Base-by-base conservation (phyloP, 768 basidiomycete genomes). In the Pulveroboletus ravenelii region DNA sequence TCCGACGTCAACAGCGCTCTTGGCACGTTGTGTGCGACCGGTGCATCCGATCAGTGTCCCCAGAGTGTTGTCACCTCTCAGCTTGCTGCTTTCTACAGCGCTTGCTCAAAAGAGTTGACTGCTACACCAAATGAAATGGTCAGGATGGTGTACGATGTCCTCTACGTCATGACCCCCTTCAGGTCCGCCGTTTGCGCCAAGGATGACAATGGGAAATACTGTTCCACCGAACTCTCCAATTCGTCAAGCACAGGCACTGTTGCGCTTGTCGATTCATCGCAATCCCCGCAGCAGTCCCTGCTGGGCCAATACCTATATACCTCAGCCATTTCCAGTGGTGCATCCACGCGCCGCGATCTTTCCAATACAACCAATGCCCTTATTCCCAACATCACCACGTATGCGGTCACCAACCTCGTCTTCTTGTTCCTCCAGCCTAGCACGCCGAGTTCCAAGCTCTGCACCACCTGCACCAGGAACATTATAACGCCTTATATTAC, bases 401-500 rank as follows among this genome's bases (percentile, higher is more conserved):
- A 76, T 70, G 53, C 59, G 40, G 56, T 70, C 41, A 78, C 78
- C 62, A 89, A 87, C 74, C 68, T 96, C 48, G 73, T 81, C 32
- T 96, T 90, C 87, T 74, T 97, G 57, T 83, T 88, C 83, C 77
- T 89, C 62, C 65, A 75, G 27, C 73, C 86, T 40, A 54, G 60
- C 53, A 70, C 79, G 62, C 34, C 76, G 25, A 66, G 73, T n/a
- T 58, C 67, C 25, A 46, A 68, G 20, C 84, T 96, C 39, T 97
- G 95, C 82, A 83, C 77, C 2, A 58, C 83, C 13, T 98, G 95
- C 82, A 83, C 89, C 12, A 81, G 87, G 65, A 78, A 78, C 55
- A 72, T 93, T 63, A 64, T 98, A 57, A 79, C 81, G 2, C 57
- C 82, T 9, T 99, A 89, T 78, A 83, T 90, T 68, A 68, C 72